Evolutionary conservation across 768 basidiomycete genomes (phyloP), one percentile per base, ranked within the genome.

Genomic region (Stropharia rugosoannulata): DNA sequence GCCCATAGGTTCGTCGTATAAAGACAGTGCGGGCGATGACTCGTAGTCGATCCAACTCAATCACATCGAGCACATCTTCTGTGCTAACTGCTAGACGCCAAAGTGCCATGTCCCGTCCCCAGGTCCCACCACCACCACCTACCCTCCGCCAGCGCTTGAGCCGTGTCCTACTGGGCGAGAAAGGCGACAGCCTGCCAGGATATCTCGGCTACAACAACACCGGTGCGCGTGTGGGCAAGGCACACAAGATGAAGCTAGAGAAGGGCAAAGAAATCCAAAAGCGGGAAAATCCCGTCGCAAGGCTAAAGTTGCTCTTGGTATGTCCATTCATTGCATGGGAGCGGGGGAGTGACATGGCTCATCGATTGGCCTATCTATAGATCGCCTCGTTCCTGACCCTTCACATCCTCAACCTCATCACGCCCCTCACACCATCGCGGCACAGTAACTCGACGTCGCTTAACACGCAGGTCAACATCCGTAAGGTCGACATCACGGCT

Each of bases 341-440:
- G 38, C 11, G 38, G 7, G 38, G 10, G 5, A 6, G 32, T 49
- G 51, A 13, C 16, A 18, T 55, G 27, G 29, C 48, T 54, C 8
- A 53, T 41, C 15, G n/a, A 16, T 53, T 54, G n/a, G 19, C 3
- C 44, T 37, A 51, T 41, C 27, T 36, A 32, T 55, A 88, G 86
- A 93, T 99, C 62, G 86, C 87, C 15, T 87, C 95, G 3, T 99
- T 98, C 82, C 79, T 96, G 60, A 86, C 86, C 0, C 74, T 99
- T 2, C 97, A 99, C 62, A 83, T 95, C 52, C 81, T 97, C 59
- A 98, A 98, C 76, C 83, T 98, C 56, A 89, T 88, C 69, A 90
- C 95, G 0, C 95, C 97, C 0, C 82, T 99, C 47, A 89, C 95
- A 0, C 84, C 62, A 68, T 83, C 55, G 61, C 83, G 70, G 62